These are phyloP conservation scores for Klebsormidium nitens DNA, from an alignment of 139 green algal species.

Conservation along the genomic window DNA sequence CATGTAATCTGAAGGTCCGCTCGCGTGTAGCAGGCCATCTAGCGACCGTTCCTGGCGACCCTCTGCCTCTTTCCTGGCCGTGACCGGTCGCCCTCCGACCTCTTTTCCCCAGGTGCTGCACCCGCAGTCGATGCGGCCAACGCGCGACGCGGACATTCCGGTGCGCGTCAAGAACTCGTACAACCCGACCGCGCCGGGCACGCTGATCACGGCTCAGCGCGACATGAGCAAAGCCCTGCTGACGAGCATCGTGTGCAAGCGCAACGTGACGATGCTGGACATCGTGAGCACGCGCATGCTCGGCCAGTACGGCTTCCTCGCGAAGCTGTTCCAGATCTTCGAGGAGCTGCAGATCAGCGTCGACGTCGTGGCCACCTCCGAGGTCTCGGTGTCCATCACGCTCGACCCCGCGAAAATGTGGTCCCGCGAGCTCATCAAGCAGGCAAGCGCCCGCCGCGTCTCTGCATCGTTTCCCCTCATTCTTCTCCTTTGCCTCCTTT, in stretches of 20 bases:
- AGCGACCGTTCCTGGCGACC: too few species aligned
- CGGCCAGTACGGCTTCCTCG: conserved; percentile 65
- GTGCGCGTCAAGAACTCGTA: conserved; percentile 99
- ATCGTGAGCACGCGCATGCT: conserved; percentile 53
- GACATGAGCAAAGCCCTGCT: conserved; percentile 73
- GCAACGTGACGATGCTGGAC: conserved; percentile 59
- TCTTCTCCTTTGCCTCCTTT: too few species aligned
- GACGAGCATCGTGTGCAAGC: conserved; percentile 94
- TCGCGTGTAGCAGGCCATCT: too few species aligned
- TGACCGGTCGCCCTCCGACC: background rate
- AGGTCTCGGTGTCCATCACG: conserved; percentile 88
- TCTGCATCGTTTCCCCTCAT: background rate
- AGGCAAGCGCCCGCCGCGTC: conserved; percentile 19
- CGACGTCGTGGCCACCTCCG: conserved; percentile 93
- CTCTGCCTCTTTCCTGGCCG: background rate
- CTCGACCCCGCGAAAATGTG: conserved; percentile 81
- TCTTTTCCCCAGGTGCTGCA: conserved; percentile 77
- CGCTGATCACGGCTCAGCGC: conserved; percentile 69
- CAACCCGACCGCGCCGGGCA: conserved; percentile 76
- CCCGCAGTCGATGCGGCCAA: conserved; percentile 91
- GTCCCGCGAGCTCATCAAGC: conserved; percentile 58
- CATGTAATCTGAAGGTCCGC: too few species aligned
- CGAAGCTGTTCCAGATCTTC: conserved; percentile 85
- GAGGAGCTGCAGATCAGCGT: conserved; percentile 74
- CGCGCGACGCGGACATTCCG: conserved; percentile 55